A percentile compares a stretch with the other conserved stretches of the same genome.
These are phyloP conservation scores for Tetrahymena elliotti DNA, from an alignment of 73 alveolate genomes.

Conservation along the genomic window DNA sequence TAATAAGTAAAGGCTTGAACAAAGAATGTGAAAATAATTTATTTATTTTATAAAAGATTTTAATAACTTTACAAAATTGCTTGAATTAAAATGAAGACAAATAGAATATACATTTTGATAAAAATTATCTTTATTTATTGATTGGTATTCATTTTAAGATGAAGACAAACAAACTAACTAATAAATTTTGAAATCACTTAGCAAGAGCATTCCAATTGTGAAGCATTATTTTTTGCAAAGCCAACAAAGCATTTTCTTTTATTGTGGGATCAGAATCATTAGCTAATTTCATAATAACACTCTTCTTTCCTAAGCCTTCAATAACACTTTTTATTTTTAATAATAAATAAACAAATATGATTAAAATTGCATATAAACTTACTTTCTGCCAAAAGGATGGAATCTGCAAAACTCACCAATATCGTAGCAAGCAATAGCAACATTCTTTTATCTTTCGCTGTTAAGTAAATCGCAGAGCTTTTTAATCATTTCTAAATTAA, in stretches of 20 bases:
- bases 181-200: background rate
- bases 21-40: too few relatives aligned
- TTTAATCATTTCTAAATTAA: slow-evolving; percentile 66
- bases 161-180: too few relatives aligned
- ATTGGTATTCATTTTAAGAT: too few relatives aligned
- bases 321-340: slow-evolving; percentile 30
- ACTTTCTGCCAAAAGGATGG: slow-evolving; percentile 68
- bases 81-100: background rate
- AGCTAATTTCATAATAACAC: slow-evolving; percentile 34
- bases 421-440: slow-evolving; percentile 87
- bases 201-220: slow-evolving; percentile 25
- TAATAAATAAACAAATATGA: background rate
- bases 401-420: slow-evolving; percentile 91
- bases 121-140: background rate
- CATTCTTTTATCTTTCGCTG: slow-evolving; percentile 59
- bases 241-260: slow-evolving; percentile 48
- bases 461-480: slow-evolving; percentile 64
- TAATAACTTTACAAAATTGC: background rate
- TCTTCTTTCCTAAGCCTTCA: slow-evolving; percentile 46
- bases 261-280: slow-evolving; percentile 44
- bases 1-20: too few relatives aligned
- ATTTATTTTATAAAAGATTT: too few relatives aligned
- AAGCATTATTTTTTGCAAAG: slow-evolving; percentile 53
- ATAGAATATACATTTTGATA: background rate
- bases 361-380: background rate